Evolutionary conservation across 257 asterid species (phyloP).

Genomic region (Perilla frutescens): DNA sequence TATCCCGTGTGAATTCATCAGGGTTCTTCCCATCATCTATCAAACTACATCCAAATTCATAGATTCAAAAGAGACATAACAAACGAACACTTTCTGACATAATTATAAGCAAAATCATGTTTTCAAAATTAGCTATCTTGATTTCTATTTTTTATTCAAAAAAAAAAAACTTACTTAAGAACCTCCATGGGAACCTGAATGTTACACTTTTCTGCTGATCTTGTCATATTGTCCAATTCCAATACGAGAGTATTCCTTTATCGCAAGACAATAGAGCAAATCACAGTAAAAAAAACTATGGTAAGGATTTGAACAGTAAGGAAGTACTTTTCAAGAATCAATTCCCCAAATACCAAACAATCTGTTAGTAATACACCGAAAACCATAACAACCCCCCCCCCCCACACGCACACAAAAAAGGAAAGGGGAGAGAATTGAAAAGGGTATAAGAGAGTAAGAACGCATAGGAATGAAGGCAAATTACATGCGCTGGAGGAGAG

Average conservation of each 20-base stretch:
- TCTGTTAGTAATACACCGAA: background rate
- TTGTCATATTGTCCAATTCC: constrained; percentile 88
- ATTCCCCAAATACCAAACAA: background rate
- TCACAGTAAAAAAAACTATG: too few species aligned
- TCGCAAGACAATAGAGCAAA: constrained; percentile 22
- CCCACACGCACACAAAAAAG: too few species aligned
- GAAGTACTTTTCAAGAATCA: background rate
- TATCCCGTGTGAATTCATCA: constrained; percentile 81
- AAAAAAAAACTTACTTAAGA: constrained; percentile 59
- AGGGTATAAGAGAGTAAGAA: too few species aligned
- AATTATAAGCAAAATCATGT: background rate
- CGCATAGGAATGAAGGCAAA: too few species aligned
- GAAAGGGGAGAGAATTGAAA: too few species aligned
- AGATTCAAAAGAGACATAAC: constrained; percentile 15
- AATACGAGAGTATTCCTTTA: constrained; percentile 73
- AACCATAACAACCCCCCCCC: background rate
- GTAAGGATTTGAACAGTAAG: too few species aligned
- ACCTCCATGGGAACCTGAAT: constrained; percentile 90
- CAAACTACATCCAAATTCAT: constrained; percentile 52
- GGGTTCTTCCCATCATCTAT: constrained; percentile 99
- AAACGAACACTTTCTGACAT: background rate
- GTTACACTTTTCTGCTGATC: constrained; percentile 74
- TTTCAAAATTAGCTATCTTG: too few species aligned
- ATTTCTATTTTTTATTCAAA: too few species aligned
- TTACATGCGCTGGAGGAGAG: constrained; percentile 83